Evolutionary conservation across 257 asterid genomes (phyloP), one percentile per base, ranked within the genome.

Genomic region (Schizonepeta tenuifolia): DNA sequence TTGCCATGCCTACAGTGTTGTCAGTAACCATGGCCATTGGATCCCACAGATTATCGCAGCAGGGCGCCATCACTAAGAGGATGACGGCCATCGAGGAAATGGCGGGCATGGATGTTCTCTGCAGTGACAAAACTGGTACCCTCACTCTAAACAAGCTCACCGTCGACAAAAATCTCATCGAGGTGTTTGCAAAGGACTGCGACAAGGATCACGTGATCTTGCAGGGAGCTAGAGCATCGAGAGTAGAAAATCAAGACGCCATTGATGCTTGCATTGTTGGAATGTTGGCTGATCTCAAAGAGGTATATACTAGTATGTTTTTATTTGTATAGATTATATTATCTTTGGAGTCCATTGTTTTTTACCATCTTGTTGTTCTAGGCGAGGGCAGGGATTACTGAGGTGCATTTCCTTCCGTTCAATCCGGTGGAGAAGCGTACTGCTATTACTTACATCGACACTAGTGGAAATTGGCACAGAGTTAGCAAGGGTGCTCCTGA

Each of bases 1-100:
- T 91, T 21, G 97, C 97, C 33, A 91, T 91, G 97, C 97, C 97
- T 0, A 91, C 97, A 0, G 97, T 91, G 66, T 57, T 91, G 26
- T 91, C 97, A 0, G 96, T 91, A 3, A 91, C 97, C 10, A 89
- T 91, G 97, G 97, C 97, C 0, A 91, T 91, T 38, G 97, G 97
- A 49, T 91, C 97, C 17, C 97, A 91, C 83, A 80, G 90, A 69
- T 38, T 91, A 59, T 89, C 97, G 0, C 85, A 91, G 38, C 97
- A 91, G 67, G 97, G 95, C 1, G 97, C 97, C 26, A 91, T 91
- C 75, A 91, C 97, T 2, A 91, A 91, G 78, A 83, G 97, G 81
- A 91, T 91, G 97, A 91, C 97, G 1, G 96, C 97, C 18, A 91
- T 91, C 20, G 97, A 91, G 71, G 96, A 89, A 85, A 83, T 91